Conservation (phyloP, 2,329 filamentous ascomycete genomes). For the Colletotrichum noveboracense region DNA sequence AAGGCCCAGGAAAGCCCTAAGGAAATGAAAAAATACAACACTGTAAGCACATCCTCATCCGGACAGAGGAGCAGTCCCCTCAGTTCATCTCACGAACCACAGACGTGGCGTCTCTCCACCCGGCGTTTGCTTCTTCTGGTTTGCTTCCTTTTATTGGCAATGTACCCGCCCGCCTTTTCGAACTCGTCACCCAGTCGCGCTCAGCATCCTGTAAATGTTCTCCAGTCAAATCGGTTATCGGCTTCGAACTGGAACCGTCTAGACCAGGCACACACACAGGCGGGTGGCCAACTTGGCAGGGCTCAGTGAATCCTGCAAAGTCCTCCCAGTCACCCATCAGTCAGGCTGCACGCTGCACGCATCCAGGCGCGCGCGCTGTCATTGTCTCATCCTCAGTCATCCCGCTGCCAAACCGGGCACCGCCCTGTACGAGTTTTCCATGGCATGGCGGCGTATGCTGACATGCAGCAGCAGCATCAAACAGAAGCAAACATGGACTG, state of each 20-base stretch:
- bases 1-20: not conserved
- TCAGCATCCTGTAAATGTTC: not conserved
- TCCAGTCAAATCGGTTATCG: constrained; percentile 7
- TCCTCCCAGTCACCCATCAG: not conserved
- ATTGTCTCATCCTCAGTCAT: not conserved
- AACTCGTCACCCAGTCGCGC: not conserved
- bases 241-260: not conserved
- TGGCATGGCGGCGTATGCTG: not conserved
- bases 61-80: not conserved
- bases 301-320: not conserved
- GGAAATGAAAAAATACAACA: not conserved
- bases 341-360: not conserved
- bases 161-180: not conserved
- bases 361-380: not conserved
- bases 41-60: not conserved
- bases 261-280: not conserved
- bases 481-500: not conserved
- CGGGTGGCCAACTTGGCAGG: not conserved
- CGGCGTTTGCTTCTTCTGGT: not conserved
- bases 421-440: not conserved
- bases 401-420: not conserved
- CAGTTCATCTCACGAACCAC: not conserved
- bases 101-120: not conserved
- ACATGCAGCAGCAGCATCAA: not conserved
- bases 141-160: not conserved